Evolutionary conservation across 306 rosid genomes (phyloP), one percentile per base, ranked within the genome.

Genomic region (Fagus crenata): DNA sequence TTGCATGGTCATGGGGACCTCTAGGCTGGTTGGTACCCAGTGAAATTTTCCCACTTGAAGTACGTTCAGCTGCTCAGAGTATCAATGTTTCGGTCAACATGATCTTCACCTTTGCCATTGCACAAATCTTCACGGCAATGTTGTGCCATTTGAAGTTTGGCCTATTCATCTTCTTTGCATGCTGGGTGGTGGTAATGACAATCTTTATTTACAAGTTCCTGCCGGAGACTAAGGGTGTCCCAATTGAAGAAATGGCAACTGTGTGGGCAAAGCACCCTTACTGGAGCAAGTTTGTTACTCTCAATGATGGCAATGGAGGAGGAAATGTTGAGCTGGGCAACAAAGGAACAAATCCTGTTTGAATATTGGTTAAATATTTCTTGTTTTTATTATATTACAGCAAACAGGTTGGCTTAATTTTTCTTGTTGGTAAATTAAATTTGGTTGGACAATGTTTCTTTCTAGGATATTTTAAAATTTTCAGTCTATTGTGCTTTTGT

Each of bases 1-100:
- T 49, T 15, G 97, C 92, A 0, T 93, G 96, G 95, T 91, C 95
- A 1, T 93, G 97, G 98, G 98, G 97, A 4, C 97, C 97, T 68
- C 80, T 93, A 1, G 96, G 93, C 0, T 93, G 98, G 97, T 75
- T 93, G 67, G 96, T 88, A 5, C 97, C 95, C 0, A 93, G 97
- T 74, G 97, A 90, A 69, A 88, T 92, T 32, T 89, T 89, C 42
- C 83, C 96, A 1, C 86, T 90, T 0, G 96, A 92, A 80, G 82
- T 92, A 2, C 70, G 93, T 39, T 75, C 97, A 0, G 93, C 97
- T 1, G 89, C 89, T 61, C 92, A 93, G 73, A 83, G 90, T 51
- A 18, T 87, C 31, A 86, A 86, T 0, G 89, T 91, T 49, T 72
- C 76, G 2, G 89, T 86, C 28, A 89, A 93, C 76, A 93, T 93